Conservation (phyloP, 2,329 filamentous ascomycete species). For the Colletotrichum gloeosporioides region DNA sequence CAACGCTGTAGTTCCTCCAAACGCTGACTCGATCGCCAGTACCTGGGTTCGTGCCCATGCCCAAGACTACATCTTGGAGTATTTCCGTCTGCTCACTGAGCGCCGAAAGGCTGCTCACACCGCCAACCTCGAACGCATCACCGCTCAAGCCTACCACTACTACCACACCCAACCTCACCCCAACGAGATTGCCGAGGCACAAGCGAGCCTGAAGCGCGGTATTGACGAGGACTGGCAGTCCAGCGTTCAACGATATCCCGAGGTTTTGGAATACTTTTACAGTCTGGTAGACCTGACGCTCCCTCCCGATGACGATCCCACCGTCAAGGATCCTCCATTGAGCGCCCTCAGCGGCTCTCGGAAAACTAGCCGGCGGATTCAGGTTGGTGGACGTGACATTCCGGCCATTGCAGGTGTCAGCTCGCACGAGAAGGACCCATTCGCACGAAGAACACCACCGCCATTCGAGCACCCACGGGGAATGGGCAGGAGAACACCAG, state of each 20-base stretch:
- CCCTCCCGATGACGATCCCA: slow-evolving; percentile 65
- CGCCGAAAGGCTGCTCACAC: slow-evolving; percentile 64
- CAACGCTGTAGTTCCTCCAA: slow-evolving; percentile 2
- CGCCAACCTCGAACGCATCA: slow-evolving; percentile 61
- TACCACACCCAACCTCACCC: slow-evolving; percentile 65
- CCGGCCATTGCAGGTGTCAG: slow-evolving; percentile 41
- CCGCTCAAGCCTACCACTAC: slow-evolving; percentile 60
- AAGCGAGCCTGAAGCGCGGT: slow-evolving; percentile 71
- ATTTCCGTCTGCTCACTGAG: slow-evolving; percentile 66
- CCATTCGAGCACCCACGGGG: slow-evolving; percentile 13
- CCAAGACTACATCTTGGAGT: slow-evolving; percentile 71
- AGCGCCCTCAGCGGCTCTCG: slow-evolving; percentile 56
- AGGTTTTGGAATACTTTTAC: slow-evolving; percentile 84
- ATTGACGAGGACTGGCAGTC: slow-evolving; percentile 82
- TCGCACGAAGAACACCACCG: slow-evolving; percentile 43
- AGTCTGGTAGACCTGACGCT: slow-evolving; percentile 70
- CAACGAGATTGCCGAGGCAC: slow-evolving; percentile 67
- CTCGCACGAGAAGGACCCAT: slow-evolving; percentile 34
- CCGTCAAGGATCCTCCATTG: slow-evolving; percentile 65
- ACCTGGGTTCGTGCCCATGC: slow-evolving; percentile 69
- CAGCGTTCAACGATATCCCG: slow-evolving; percentile 77
- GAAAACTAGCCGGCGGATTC: slow-evolving; percentile 45
- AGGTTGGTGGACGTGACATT: slow-evolving; percentile 22
- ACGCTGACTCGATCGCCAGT: slow-evolving; percentile 40
- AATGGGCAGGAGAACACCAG: slow-evolving; percentile 45